A percentile compares a stretch with the other conserved stretches of the same genome.
Conservation (phyloP, 2,329 filamentous ascomycete species). For the Neofusicoccum sp. region DNA sequence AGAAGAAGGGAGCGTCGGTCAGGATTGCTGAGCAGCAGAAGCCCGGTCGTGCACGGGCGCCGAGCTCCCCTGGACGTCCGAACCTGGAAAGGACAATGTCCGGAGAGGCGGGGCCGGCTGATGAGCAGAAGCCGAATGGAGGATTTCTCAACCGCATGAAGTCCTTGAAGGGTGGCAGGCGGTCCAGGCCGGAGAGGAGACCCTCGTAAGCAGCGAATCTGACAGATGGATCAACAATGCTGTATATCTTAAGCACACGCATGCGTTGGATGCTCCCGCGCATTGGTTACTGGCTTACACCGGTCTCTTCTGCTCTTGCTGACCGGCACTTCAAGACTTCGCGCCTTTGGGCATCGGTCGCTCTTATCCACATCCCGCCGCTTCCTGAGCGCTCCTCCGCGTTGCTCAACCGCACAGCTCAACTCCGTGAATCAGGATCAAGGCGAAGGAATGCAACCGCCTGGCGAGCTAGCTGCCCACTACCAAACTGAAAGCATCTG, state of each 20-base stretch:
- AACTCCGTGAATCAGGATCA: background rate
- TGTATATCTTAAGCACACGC: slow-evolving; percentile 4
- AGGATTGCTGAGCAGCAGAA: slow-evolving; percentile 44
- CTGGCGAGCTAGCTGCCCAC: background rate
- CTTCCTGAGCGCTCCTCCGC: background rate
- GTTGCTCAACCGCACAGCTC: background rate
- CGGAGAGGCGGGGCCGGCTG: background rate
- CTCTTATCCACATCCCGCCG: slow-evolving; percentile 4
- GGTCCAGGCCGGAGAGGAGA: slow-evolving; percentile 33
- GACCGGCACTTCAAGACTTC: background rate
- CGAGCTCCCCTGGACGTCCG: slow-evolving; percentile 26
- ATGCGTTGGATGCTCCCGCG: slow-evolving; percentile 12
- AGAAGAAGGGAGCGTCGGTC: slow-evolving; percentile 62
- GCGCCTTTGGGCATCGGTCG: background rate
- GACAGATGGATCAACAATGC: background rate
- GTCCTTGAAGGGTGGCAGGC: slow-evolving; percentile 37
- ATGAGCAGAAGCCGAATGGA: background rate
- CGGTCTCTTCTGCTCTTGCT: background rate
- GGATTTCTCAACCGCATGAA: slow-evolving; percentile 24
- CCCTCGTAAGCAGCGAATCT: slow-evolving; percentile 3
- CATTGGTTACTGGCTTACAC: slow-evolving; percentile 5
- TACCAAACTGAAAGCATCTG: background rate
- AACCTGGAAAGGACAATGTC: background rate
- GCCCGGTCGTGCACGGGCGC: slow-evolving; percentile 22
- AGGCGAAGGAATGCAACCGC: background rate